Evolutionary conservation across 2,329 filamentous ascomycete species (phyloP), one percentile per base, ranked within the genome.

Genomic region (Apiospora kogelbergensis): DNA sequence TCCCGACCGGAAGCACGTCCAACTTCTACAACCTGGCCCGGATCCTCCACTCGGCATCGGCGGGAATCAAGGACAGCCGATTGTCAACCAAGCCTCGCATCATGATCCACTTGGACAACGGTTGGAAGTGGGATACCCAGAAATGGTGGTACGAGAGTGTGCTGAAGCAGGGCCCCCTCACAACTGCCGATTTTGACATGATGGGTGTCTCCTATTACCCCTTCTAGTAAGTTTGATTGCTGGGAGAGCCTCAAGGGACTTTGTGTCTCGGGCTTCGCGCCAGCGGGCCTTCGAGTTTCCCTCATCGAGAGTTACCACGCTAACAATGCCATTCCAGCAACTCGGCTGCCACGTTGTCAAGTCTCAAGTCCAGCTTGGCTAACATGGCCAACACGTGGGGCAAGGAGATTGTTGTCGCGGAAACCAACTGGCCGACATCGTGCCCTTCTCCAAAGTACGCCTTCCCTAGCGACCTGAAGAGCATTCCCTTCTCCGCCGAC

Each of bases 121-220:
- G 91, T n/a, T 94, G 90, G 89, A 85, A 91, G 71, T 92, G 88
- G 89, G 82, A 79, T 3, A 86, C 86, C 2, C 90, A 93, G 76
- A 80, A 90, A 70, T 90, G 84, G 81, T 92, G 88, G 78, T 93
- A 93, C 79, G 84, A 85, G 30, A 82, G 81, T 2, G 85, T 90
- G 0, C 81, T 91, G 0, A 82, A 76, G 9, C 79, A 81, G 30
- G 89, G 86, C 1, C 81, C 82, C 1, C 81, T 91, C 3, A 75
- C 78, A 3, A 73, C 81, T 0, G 79, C 81, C 6, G 90, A 92
- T 72, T 93, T 90, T 70, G 91, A 94, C 77, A 85, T 91, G 72
- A 91, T 93, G 81, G 91, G 90, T 7, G 87, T 94, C 0, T 90
- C 88, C 0, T 93, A 90, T 80, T 93, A 94, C 75, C 91, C 91